Evolutionary conservation across 176 grass and related monocot genomes (phyloP), one percentile per base, ranked within the genome.

Genomic region (Rhipidocladum racemiflorum): DNA sequence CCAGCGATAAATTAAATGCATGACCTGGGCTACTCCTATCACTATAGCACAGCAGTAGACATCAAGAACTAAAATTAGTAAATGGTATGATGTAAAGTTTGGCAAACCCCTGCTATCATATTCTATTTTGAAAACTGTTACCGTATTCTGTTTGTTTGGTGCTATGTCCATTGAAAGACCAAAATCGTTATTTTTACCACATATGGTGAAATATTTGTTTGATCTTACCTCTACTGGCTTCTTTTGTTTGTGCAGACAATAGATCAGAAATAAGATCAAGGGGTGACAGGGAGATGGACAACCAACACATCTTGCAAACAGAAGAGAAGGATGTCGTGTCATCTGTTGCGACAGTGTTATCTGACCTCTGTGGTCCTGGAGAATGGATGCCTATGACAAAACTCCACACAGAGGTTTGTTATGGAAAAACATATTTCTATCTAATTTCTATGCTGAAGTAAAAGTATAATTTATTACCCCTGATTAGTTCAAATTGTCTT

Each of bases 321-420:
- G 94, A 97, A 90, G 94, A 94, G 85, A 97, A 97, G 78, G 91
- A 94, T 43, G 87, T 97, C 2, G 88, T 94, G 38, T 97, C 91
- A 64, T 97, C 91, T 82, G 91, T 97, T 75, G 89, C 94, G 20
- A 97, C 89, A 32, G 89, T 97, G 78, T 77, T 94, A 76, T 90
- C 94, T 64, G 92, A 94, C 79, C 87, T 97, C n/a, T 97, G 94
- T 72, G 94, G 89, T 25, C 89, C 94, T 23, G 94, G 94, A 81
- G 94, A 97, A 32, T 91, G 91, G 91, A 88, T 97, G 87, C 89
- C 91, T 61, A 92, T 97, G 87, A 88, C 83, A 85, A 94, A 79
- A 87, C 94, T 97, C 50, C 94, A 97, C 69, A 78, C 87, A 43
- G 85, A 97, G 94, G 94, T 97, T 87, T 80, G 79, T 90, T 43